Base-by-base conservation (phyloP, 495 filamentous ascomycete species). In the Chaetomium cochliodes region DNA sequence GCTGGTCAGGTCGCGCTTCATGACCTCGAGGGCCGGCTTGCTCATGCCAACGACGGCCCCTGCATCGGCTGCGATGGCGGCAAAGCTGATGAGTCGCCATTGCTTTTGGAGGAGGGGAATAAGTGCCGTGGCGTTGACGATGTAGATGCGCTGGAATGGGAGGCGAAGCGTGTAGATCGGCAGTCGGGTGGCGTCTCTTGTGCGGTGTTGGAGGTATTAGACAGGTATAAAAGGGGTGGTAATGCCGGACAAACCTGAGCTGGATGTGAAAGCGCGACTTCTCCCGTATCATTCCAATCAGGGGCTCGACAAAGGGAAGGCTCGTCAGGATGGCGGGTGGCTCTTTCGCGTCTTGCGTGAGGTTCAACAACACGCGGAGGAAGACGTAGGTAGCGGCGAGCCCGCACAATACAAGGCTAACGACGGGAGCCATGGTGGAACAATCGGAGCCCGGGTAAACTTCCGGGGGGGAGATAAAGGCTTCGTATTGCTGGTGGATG, bases 131-230 rank as follows among this genome's bases (percentile, higher is more conserved):
- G 57, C 50, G 51, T 75, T 73, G 60, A 73, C 58, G 26, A 75
- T 28, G 53, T 75, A 72, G 1, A 75, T 33, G 16, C 70, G 70
- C 0, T 51, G 20, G 16, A 62, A 62, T 0, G 73, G 70, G n/a
- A 75, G 49, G 1, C 69, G 69, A 0, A 73, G 54, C 2, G 69
- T 75, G 46, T 73, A 75, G 37, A 75, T 75, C n/a, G 73, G 71
- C 0, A 70, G 66, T 3, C 63, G 65, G 25, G 71, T 67, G 22
- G 55, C 47, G 52, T 72, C 69, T 51, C 67, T 69, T 22, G 25
- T 51, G 15, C 55, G 15, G 2, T 51, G 26, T 42, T 33, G 25
- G 28, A 26, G 2, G 12, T 6, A 12, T 53, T 28, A 4, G 55
- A 30, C 3, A 52, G 49, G 12, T 7, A 52, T 16, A 30, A 3